Evolutionary conservation across 305 asterid species (phyloP).

Genomic region (Solanum hybrid): DNA sequence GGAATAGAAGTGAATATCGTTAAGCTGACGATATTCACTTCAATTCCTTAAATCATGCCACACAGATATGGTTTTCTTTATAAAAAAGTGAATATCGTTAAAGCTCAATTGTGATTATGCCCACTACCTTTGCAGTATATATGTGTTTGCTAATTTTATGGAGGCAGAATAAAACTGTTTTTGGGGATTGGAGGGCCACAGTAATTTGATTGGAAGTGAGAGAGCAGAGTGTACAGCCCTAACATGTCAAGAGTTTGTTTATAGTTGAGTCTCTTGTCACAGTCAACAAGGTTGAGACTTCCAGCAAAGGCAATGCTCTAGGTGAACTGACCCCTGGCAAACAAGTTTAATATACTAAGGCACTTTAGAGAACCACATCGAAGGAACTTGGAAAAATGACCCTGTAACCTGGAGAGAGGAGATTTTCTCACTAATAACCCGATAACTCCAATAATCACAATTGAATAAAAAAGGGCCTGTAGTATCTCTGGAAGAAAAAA

Average conservation of each 20-base stretch:
- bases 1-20: not conserved
- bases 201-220: not conserved
- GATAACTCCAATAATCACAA: not conserved
- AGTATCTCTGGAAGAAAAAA: not conserved
- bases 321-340: not conserved
- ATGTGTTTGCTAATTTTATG: not conserved
- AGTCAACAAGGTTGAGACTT: not conserved
- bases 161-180: not conserved
- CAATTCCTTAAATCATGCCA: not conserved
- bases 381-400: slow-evolving; percentile 5
- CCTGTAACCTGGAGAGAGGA: not conserved
- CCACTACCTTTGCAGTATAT: not conserved
- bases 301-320: not conserved
- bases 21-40: not conserved
- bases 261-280: not conserved
- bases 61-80: not conserved
- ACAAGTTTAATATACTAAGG: not conserved
- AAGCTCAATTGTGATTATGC: not conserved
- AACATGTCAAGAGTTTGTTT: not conserved
- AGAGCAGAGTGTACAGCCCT: not conserved
- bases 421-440: not conserved
- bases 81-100: not conserved
- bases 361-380: not conserved
- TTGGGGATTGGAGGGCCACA: not conserved
- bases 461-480: not conserved